These are phyloP conservation scores for sweet orange (Citrus sinensis) DNA, from an alignment of 345 rosid species.

Conservation along the genomic window DNA sequence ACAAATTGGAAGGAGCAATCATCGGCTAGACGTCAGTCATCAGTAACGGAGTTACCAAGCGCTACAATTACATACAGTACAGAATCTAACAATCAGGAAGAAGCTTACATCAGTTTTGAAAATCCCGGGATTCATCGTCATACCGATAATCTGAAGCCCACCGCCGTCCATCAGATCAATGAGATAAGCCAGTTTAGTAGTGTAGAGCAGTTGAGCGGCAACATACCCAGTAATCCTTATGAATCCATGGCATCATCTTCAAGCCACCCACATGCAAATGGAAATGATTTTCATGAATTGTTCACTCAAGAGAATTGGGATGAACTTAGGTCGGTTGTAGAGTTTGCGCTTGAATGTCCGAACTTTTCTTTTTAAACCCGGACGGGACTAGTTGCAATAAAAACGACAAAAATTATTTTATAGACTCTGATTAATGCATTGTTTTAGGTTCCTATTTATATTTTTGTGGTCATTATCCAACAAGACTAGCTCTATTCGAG, in stretches of 20 bases:
- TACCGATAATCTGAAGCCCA: constrained; percentile 10
- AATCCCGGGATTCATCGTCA: constrained; percentile 24
- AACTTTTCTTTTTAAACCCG: too few relatives aligned
- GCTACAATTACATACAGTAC: constrained; percentile 15
- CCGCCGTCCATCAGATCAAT: constrained; percentile 1
- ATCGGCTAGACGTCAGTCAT: neutral
- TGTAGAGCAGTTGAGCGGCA: neutral
- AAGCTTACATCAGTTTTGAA: constrained; percentile 48
- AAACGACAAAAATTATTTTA: too few relatives aligned
- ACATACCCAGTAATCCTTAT: constrained; percentile 12
- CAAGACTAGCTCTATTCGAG: too few relatives aligned
- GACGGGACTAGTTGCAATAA: too few relatives aligned
- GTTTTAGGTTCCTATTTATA: too few relatives aligned
- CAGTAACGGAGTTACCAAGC: constrained; percentile 12
- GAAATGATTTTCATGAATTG: constrained; percentile 20
- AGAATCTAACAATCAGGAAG: constrained; percentile 21
- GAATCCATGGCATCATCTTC: constrained; percentile 31
- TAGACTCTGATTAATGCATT: too few relatives aligned
- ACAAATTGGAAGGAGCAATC: constrained; percentile 59
- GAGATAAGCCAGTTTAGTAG: constrained; percentile 4
- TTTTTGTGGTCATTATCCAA: too few relatives aligned
- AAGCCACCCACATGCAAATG: constrained; percentile 22
- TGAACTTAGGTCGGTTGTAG: constrained; percentile 71
- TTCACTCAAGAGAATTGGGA: constrained; percentile 55
- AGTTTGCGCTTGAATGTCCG: constrained; percentile 35